Conservation (phyloP, 2,329 filamentous ascomycete species). For the Teratosphaeria zuluensis region DNA sequence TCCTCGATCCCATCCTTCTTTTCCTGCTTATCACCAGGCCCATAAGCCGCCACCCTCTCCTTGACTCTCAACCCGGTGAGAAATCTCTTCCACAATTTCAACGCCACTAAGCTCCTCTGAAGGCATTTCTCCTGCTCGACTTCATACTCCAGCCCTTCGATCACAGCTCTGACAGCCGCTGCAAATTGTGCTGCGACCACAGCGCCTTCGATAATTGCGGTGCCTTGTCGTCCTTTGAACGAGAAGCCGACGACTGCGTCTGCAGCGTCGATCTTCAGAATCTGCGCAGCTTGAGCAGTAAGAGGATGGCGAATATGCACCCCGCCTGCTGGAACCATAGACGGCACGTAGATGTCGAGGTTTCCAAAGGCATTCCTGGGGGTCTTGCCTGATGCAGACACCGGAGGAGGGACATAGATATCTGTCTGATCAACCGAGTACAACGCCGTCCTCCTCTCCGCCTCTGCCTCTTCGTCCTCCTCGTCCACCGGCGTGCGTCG, state of each 20-base stretch:
- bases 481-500: slow-evolving; percentile 13
- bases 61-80: slow-evolving; percentile 57
- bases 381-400: slow-evolving; percentile 58
- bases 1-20: slow-evolving; percentile 10
- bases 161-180: slow-evolving; percentile 61
- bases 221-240: slow-evolving; percentile 73
- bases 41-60: slow-evolving; percentile 58
- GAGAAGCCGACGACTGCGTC: slow-evolving; percentile 84
- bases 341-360: slow-evolving; percentile 53
- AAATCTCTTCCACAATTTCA: slow-evolving; percentile 51
- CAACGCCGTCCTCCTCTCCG: slow-evolving; percentile 45
- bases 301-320: slow-evolving; percentile 47
- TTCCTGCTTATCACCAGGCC: slow-evolving; percentile 12
- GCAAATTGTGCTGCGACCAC: slow-evolving; percentile 63
- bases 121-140: background rate
- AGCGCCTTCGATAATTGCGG: slow-evolving; percentile 68
- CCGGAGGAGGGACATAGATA: slow-evolving; percentile 64
- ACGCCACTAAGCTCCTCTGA: slow-evolving; percentile 36
- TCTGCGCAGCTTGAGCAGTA: slow-evolving; percentile 60
- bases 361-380: slow-evolving; percentile 54
- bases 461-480: slow-evolving; percentile 28
- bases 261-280: slow-evolving; percentile 74
- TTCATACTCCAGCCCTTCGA: slow-evolving; percentile 49
- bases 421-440: slow-evolving; percentile 56
- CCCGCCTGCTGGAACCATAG: slow-evolving; percentile 54